These are phyloP conservation scores for Quercus mongolica DNA, from an alignment of 306 rosid species.

Conservation along the genomic window DNA sequence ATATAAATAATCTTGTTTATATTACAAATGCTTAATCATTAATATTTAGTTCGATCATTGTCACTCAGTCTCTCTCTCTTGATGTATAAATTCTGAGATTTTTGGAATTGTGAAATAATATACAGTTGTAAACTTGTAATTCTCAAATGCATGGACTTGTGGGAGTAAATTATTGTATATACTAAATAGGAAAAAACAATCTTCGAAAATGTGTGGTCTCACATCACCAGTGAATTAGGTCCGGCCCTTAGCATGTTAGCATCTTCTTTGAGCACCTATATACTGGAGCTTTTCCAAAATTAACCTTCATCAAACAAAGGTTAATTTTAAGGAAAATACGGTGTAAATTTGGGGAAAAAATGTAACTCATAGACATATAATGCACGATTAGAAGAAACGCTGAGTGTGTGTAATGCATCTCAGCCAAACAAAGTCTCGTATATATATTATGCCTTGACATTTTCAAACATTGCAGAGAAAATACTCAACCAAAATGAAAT, in stretches of 20 bases:
- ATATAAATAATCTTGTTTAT: neutral
- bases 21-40: neutral
- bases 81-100: too few species aligned
- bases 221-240: neutral
- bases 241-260: neutral
- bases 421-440: too few species aligned
- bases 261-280: neutral
- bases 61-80: neutral
- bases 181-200: neutral
- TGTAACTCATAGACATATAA: too few species aligned
- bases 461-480: too few species aligned
- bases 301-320: too few species aligned
- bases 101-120: too few species aligned
- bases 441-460: too few species aligned
- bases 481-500: too few species aligned
- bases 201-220: neutral
- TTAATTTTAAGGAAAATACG: too few species aligned
- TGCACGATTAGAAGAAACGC: too few species aligned
- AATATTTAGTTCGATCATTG: neutral
- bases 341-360: too few species aligned
- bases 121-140: neutral
- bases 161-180: neutral
- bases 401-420: too few species aligned
- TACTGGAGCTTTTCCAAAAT: neutral
- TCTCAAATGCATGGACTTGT: neutral